These are phyloP conservation scores for Acorus calamus DNA, from an alignment of 106 monocot genomes.

Conservation along the genomic window DNA sequence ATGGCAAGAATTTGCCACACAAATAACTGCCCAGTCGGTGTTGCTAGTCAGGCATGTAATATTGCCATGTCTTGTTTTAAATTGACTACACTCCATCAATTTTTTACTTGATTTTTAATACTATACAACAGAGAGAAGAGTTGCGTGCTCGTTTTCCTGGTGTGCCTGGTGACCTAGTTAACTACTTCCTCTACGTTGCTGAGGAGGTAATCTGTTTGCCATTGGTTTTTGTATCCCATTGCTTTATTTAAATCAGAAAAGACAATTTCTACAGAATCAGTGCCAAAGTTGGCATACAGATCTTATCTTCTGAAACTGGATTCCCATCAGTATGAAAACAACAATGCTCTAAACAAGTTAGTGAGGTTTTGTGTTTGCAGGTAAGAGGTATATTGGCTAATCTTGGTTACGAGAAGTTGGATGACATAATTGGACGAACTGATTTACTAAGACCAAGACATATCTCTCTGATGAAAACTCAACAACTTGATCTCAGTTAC, in stretches of 20 bases:
- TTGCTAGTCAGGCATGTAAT: conserved; percentile 79
- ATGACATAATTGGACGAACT: conserved; percentile 92
- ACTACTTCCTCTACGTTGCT: conserved; percentile 93
- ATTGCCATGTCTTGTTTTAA: not conserved
- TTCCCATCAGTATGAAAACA: too few relatives aligned
- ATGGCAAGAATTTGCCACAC: conserved; percentile 99
- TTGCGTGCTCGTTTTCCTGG: conserved; percentile 99
- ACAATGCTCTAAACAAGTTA: too few relatives aligned
- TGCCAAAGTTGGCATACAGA: too few relatives aligned
- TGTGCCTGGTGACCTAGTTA: conserved; percentile 97
- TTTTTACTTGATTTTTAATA: not conserved
- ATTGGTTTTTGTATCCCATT: not conserved
- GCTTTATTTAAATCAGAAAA: too few relatives aligned
- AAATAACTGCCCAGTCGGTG: conserved; percentile 98
- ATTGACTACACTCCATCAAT: not conserved
- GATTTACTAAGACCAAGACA: conserved; percentile 59
- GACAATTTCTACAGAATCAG: too few relatives aligned
- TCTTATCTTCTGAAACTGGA: too few relatives aligned
- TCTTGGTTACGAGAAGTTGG: conserved; percentile 88
- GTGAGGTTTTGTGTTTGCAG: conserved; percentile 15
- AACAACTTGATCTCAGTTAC: conserved; percentile 76
- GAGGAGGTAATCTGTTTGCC: conserved; percentile 57
- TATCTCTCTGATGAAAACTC: conserved; percentile 83
- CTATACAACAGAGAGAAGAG: conserved; percentile 71
- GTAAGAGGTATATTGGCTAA: conserved; percentile 84